Base-by-base conservation (phyloP, 495 filamentous ascomycete species). In the Aspergillus cavernicola region DNA sequence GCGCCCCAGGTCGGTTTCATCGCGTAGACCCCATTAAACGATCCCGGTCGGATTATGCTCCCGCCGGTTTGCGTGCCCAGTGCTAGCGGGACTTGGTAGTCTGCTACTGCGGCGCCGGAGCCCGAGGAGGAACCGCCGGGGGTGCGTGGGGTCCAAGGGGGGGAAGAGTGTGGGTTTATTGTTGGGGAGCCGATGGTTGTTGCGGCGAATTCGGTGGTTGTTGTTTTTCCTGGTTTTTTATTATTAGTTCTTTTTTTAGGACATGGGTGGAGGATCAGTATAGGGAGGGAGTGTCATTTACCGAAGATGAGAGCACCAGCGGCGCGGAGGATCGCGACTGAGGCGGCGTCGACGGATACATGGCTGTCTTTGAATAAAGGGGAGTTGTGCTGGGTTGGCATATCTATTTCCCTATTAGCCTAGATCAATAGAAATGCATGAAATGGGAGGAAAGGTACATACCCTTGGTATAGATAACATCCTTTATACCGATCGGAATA, bases 1-100 rank as follows among this genome's bases (percentile, higher is more conserved):
- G 76, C 61, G 35, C 72, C 74, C 73, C 76, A 79, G 0, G 80
- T 85, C 23, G 80, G 81, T 58, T 84, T 85, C 22, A 83, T 59
- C 3, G 69, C 76, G 53, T 75, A 82, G 15, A 78, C 68, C 24
- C 79, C 77, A 47, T 77, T 79, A 61, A 75, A 83, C 0, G 76
- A 80, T 4, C 60, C 80, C 1, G 81, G 81, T 2, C 79, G 73
- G 37, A 77, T 72, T 1, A 31, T 60, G 29, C 77, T 70, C 77
- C 57, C 57, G 6, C 57, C 57, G 2, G 52, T 59, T 15, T 59
- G 57, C 10, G 57, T 55, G 4, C 52, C 57, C 7, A 59, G 46
- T 0, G 57, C 52, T 19, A 55, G 6, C 1, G 52, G 57, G 3
- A 59, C 47, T 7, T 59, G 57, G 20, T 42, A 52, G 19, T 59